Evolutionary conservation across 2,329 filamentous ascomycete genomes (phyloP).

Genomic region (Camillea tinctor): DNA sequence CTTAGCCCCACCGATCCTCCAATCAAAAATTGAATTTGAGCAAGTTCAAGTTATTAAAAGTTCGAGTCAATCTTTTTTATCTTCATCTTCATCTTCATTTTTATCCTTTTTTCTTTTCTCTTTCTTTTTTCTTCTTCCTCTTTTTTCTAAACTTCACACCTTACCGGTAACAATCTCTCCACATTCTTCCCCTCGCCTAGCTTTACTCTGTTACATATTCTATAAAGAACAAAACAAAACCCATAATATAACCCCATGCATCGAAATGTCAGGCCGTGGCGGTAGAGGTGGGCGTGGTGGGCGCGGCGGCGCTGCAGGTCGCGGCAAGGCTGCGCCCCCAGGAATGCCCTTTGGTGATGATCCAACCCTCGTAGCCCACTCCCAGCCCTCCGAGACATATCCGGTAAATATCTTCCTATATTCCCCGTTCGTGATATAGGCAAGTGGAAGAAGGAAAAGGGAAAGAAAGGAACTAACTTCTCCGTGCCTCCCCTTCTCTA

Average conservation of each 20-base stretch:
- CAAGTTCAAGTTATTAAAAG: no score
- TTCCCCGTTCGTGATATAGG: not conserved
- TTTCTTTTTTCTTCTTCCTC: no score
- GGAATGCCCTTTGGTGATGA: conserved; percentile 55
- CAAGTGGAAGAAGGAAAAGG: no score
- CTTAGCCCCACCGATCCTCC: no score
- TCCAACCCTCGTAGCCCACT: conserved; percentile 46
- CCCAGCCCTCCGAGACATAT: conserved; percentile 58
- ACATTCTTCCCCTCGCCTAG: not conserved
- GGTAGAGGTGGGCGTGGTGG: conserved; percentile 50
- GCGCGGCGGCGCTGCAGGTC: conserved; percentile 46
- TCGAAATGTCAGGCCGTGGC: conserved; percentile 52
- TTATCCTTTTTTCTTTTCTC: no score
- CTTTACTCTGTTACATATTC: not conserved
- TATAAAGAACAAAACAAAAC: not conserved
- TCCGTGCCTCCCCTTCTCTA: conserved; percentile 30
- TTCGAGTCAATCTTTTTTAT: no score
- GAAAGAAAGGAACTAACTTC: no score
- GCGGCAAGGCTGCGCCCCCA: conserved; percentile 40
- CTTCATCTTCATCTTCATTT: no score
- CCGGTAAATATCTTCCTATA: conserved; percentile 39
- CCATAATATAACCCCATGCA: conserved; percentile 2
- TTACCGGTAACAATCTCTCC: no score
- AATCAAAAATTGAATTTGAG: no score
- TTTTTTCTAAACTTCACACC: no score